Evolutionary conservation across 257 asterid genomes (phyloP).

Genomic region (Osmanthus fragrans): DNA sequence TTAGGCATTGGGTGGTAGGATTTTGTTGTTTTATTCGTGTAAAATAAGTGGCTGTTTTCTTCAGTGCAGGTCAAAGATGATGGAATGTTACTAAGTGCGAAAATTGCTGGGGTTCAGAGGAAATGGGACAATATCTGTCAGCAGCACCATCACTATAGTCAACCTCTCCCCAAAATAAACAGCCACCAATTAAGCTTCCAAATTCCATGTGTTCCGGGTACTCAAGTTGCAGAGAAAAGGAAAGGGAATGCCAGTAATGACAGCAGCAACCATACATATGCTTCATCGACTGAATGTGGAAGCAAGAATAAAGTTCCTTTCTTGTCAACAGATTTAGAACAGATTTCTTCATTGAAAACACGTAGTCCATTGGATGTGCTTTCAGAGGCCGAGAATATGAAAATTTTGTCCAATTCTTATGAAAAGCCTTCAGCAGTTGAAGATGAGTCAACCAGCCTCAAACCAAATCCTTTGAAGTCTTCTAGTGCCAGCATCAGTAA

Average conservation of each 20-base stretch:
- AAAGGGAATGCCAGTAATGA: constrained; percentile 33
- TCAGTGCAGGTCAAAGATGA: constrained; percentile 89
- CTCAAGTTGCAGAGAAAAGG: constrained; percentile 43
- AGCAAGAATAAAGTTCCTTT: constrained; percentile 32
- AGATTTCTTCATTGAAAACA: constrained; percentile 34
- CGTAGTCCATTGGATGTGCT: constrained; percentile 31
- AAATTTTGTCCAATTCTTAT: constrained; percentile 25
- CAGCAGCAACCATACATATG: constrained; percentile 23
- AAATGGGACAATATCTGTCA: constrained; percentile 72
- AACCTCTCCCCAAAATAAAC: constrained; percentile 35
- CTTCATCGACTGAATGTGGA: constrained; percentile 37
- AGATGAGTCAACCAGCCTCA: constrained; percentile 21
- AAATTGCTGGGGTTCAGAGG: constrained; percentile 47
- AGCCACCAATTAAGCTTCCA: constrained; percentile 29
- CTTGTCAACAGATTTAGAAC: constrained; percentile 35
- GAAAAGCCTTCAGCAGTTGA: constrained; percentile 29
- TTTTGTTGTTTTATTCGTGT: background rate
- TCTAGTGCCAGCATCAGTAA: constrained; percentile 30
- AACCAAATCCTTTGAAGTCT: constrained; percentile 30
- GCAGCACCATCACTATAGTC: constrained; percentile 47
- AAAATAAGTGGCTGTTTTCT: constrained; percentile 15
- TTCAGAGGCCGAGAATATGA: constrained; percentile 27
- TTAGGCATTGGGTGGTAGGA: background rate
- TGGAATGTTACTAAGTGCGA: constrained; percentile 45
- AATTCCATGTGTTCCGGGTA: constrained; percentile 48